A percentile compares a stretch with the other conserved stretches of the same genome.
Conservation (phyloP, 805 yeast species). For the Sporopachydermia quercuum region DNA sequence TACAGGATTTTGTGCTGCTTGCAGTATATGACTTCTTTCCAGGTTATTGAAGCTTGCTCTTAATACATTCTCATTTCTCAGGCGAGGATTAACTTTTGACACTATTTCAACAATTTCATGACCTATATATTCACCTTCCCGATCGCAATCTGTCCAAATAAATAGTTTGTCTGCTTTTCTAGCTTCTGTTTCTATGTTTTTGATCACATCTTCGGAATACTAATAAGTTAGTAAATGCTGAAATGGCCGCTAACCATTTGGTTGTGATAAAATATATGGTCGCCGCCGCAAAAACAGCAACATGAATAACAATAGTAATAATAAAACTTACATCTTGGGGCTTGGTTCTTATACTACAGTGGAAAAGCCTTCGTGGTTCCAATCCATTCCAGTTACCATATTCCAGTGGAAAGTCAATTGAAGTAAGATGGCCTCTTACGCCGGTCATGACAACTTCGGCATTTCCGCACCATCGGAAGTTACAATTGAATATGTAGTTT, state of each 20-base stretch:
- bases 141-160: constrained; percentile 98
- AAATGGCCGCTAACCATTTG: too few relatives aligned
- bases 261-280: too few relatives aligned
- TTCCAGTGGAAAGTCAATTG: constrained; percentile 46
- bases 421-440: constrained; percentile 74
- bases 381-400: constrained; percentile 51
- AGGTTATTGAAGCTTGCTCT: constrained; percentile 82
- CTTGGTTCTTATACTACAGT: constrained; percentile 6
- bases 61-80: constrained; percentile 36
- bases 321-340: not conserved
- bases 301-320: too few relatives aligned
- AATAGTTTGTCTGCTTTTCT: constrained; percentile 44
- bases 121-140: constrained; percentile 93
- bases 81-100: constrained; percentile 26
- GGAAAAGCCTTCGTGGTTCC: constrained; percentile 46
- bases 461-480: constrained; percentile 45
- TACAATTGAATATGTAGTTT: constrained; percentile 67
- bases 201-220: constrained; percentile 28
- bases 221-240: not conserved
- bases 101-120: constrained; percentile 71
- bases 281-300: too few relatives aligned
- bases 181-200: constrained; percentile 57
- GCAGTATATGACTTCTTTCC: constrained; percentile 55
- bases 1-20: constrained; percentile 61
- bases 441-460: constrained; percentile 85